phyloP scores from a whole-genome alignment of 352 stramenopile species.

The Pythium guiyangense region DNA sequence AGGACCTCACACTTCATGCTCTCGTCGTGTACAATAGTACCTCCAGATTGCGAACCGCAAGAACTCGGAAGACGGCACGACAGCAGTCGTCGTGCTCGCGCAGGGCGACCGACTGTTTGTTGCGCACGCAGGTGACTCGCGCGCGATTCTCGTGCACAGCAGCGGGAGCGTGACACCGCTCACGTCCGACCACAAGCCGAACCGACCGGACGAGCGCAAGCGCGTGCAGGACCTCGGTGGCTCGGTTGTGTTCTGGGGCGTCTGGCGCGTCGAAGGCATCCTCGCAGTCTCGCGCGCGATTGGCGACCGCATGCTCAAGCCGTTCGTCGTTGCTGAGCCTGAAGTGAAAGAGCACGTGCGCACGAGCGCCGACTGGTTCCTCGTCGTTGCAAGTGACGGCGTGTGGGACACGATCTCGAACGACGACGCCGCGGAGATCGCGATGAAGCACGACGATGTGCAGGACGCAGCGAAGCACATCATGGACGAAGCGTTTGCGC shows the following conservation, averaged over 20 bases:
- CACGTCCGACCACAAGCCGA: conserved; percentile 90
- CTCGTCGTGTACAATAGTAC: conserved; percentile 42
- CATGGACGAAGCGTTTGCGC: conserved; percentile 83
- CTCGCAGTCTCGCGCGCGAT: conserved; percentile 91
- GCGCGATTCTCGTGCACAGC: conserved; percentile 84
- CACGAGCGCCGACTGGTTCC: conserved; percentile 65
- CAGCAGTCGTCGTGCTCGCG: conserved; percentile 81
- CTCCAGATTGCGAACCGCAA: conserved; percentile 76
- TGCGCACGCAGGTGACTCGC: conserved; percentile 88
- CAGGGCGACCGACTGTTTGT: conserved; percentile 77
- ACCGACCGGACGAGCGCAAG: conserved; percentile 85
- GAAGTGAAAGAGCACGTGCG: conserved; percentile 75
- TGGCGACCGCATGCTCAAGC: conserved; percentile 90
- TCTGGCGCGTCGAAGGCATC: conserved; percentile 93
- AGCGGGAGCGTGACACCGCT: conserved; percentile 71
- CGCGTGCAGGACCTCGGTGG: conserved; percentile 87
- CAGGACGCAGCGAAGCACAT: conserved; percentile 72
- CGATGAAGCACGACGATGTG: conserved; percentile 59
- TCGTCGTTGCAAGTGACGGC: conserved; percentile 89
- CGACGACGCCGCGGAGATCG: conserved; percentile 73
- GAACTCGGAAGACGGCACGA: conserved; percentile 88
- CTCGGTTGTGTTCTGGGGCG: conserved; percentile 88
- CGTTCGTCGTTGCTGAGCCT: conserved; percentile 89
- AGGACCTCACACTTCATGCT: neutral
- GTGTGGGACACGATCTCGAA: conserved; percentile 92